Conservation (phyloP, 352 stramenopile genomes). For the Phytophthora sojae region DNA sequence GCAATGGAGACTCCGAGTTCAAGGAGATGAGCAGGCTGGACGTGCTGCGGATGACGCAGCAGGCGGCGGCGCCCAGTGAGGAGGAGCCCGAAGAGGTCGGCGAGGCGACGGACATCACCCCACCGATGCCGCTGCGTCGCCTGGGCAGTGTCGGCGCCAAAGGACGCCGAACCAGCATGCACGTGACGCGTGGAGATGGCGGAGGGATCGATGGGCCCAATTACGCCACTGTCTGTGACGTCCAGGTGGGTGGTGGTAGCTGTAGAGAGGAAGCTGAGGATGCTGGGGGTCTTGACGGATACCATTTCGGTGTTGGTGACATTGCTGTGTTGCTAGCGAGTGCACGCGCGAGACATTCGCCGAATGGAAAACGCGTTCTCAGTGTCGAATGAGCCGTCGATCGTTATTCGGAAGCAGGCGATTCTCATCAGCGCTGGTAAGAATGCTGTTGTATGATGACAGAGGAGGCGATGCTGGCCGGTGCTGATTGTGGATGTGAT, state of each 20-base stretch:
- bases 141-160: conserved; percentile 34
- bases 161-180: conserved; percentile 30
- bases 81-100: conserved; percentile 24
- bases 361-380: conserved; percentile 80
- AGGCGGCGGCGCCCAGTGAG: conserved; percentile 44
- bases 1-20: conserved; percentile 55
- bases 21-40: conserved; percentile 65
- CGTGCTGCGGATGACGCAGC: conserved; percentile 64
- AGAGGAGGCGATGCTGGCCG: background rate
- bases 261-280: background rate
- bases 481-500: conserved; percentile 7
- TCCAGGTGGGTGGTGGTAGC: conserved; percentile 39
- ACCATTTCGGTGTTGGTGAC: background rate
- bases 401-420: conserved; percentile 80
- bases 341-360: conserved; percentile 81
- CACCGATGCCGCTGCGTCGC: conserved; percentile 17
- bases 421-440: conserved; percentile 80
- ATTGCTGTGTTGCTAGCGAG: conserved; percentile 42
- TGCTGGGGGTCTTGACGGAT: background rate
- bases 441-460: background rate
- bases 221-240: conserved; percentile 50
- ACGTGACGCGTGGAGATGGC: conserved; percentile 29
- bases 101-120: conserved; percentile 18
- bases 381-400: conserved; percentile 76
- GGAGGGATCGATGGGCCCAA: conserved; percentile 24